Conservation (phyloP, 331 rosid species). For the Malus hybrid region DNA sequence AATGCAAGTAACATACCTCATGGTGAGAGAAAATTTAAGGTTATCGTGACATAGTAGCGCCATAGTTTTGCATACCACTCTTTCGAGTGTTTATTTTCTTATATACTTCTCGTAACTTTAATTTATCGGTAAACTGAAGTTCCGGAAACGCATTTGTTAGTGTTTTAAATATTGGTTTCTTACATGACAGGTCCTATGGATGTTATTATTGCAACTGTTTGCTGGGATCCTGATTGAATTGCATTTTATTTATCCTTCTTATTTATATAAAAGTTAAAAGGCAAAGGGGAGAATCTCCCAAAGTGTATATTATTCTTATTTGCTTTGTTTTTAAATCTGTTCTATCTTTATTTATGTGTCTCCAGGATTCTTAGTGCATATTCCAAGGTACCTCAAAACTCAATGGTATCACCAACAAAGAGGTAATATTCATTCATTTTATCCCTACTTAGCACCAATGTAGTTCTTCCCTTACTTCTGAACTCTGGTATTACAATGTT, state of each 20-base stretch:
- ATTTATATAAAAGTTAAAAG: background rate
- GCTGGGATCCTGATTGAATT: background rate
- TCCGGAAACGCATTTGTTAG: background rate
- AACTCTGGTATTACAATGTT: background rate
- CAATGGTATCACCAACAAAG: constrained; percentile 28
- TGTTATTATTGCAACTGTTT: background rate
- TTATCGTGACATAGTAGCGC: background rate
- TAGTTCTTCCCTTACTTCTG: background rate
- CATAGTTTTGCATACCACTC: background rate
- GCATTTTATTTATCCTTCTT: background rate
- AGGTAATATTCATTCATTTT: background rate
- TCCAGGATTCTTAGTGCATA: constrained; percentile 69
- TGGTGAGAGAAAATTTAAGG: background rate
- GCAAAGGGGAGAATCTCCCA: background rate
- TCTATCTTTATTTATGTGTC: background rate
- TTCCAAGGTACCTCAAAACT: constrained; percentile 59
- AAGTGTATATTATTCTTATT: background rate
- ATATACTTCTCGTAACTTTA: background rate
- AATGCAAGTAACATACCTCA: background rate
- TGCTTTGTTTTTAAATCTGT: background rate
- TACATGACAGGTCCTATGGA: background rate
- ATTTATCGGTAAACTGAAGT: background rate
- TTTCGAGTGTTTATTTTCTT: background rate
- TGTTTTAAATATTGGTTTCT: background rate
- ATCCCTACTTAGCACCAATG: background rate